A percentile compares a stretch with the other conserved stretches of the same genome.
Evolutionary conservation across 371 early-diverging fungal species (phyloP).

Genomic region (Mucor velutinosus): DNA sequence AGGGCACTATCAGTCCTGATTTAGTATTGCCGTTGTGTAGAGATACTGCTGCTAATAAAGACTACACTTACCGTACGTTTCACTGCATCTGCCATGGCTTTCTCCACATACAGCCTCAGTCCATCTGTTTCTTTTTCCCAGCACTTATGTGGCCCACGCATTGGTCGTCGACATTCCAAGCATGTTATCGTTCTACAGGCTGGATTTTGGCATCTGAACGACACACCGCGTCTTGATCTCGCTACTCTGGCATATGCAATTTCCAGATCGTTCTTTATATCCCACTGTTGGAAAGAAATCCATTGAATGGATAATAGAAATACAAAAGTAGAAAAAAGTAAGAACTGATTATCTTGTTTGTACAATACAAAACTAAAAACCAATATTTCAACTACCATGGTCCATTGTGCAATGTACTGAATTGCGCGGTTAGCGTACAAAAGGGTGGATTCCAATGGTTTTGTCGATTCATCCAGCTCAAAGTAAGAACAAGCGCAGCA

Average conservation of each 20-base stretch:
- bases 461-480: constrained; percentile 47
- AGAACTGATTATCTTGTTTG: neutral
- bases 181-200: constrained; percentile 54
- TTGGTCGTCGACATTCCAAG: constrained; percentile 45
- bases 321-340: constrained; percentile 10
- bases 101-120: constrained; percentile 63
- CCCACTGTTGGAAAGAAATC: constrained; percentile 33
- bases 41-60: neutral
- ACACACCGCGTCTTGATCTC: constrained; percentile 31
- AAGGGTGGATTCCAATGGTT: constrained; percentile 9
- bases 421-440: neutral
- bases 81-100: constrained; percentile 69
- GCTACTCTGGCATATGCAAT: constrained; percentile 37
- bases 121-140: constrained; percentile 60
- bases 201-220: constrained; percentile 56
- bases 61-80: constrained; percentile 59
- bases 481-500: constrained; percentile 60
- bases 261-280: constrained; percentile 30
- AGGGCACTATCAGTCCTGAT: constrained; percentile 53
- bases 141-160: constrained; percentile 58
- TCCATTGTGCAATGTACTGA: constrained; percentile 17
- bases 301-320: neutral
- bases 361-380: constrained; percentile 6
- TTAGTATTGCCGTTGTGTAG: neutral
- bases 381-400: constrained; percentile 33